These are phyloP conservation scores for Raphanus hybrid DNA, from an alignment of 441 rosid species.

Conservation along the genomic window DNA sequence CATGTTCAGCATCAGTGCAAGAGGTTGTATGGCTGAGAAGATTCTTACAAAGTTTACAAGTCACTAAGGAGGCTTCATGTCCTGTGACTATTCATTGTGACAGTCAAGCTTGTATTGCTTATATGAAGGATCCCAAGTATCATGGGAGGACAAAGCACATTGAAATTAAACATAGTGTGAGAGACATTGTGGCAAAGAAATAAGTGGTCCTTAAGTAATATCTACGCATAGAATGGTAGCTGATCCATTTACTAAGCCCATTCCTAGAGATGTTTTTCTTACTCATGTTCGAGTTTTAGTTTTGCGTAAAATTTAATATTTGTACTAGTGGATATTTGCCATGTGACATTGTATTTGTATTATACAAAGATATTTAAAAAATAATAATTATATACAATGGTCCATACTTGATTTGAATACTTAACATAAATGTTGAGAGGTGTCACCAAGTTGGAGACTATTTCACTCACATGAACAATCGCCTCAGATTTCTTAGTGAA, in stretches of 20 bases:
- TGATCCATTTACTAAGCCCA: neutral
- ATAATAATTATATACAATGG: no score
- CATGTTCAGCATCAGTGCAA: no score
- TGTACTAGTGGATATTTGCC: neutral
- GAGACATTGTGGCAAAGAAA: no score
- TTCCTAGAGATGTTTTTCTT: constrained; percentile 1
- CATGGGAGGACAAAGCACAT: no score
- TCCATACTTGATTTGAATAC: no score
- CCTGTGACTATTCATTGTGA: no score
- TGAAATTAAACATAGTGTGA: no score
- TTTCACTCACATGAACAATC: neutral
- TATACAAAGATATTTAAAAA: no score
- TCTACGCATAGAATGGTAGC: constrained; percentile 8
- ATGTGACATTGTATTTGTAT: no score
- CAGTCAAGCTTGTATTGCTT: no score
- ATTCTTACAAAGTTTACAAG: neutral
- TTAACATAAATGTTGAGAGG: neutral
- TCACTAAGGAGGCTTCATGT: neutral
- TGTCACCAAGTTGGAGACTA: constrained; percentile 6
- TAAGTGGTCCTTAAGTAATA: neutral
- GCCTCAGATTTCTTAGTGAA: neutral
- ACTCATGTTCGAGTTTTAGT: constrained; percentile 13
- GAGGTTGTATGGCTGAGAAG: neutral
- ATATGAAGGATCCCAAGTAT: no score
- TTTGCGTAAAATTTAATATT: constrained; percentile 8